Evolutionary conservation across 2,329 filamentous ascomycete genomes (phyloP), one percentile per base, ranked within the genome.

Genomic region (Ophiostoma pallidulum): DNA sequence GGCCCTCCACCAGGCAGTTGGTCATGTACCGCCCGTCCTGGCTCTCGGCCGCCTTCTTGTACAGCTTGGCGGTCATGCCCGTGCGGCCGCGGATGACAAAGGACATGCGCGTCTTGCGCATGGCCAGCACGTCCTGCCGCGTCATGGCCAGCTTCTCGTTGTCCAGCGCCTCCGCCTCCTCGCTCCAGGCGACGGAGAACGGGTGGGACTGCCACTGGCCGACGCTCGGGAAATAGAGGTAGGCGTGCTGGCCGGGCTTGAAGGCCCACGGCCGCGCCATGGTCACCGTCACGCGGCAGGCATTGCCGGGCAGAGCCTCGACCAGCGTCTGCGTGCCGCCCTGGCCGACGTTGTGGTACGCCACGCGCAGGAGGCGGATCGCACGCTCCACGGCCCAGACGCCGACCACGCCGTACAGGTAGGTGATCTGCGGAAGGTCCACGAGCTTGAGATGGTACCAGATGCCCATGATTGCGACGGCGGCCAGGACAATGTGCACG

Each of bases 221-320:
- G 58, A 90, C 69, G 5, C 73, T 70, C 8, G 86, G 86, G 66
- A 91, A 75, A 66, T 89, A 89, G 18, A 91, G 66, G 62, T 89
- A 91, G 31, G 84, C 81, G 61, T 91, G 85, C 63, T 89, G 84
- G 31, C 85, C 84, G 0, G 85, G 80, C 50, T 72, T 71, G 71
- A 86, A 86, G 35, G 67, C 74, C 84, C 85, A 90, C n/a, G 84
- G 83, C 38, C 84, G 79, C 9, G 84, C 79, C 70, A 90, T 77
- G 47, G 76, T 80, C 42, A 88, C 75, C 0, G 84, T 89, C 44
- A 91, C 73, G 41, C 84, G 79, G 57, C 80, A 73, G 8, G 85
- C 84, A 56, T 88, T 84, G 52, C 84, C 86, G 13, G 85, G 84
- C 9, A 90, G 75, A 10, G 84, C 82, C 62, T 89, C 84, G 9